Evolutionary conservation across 257 asterid species (phyloP), one percentile per base, ranked within the genome.

Genomic region (Solanum bulbocastanum): DNA sequence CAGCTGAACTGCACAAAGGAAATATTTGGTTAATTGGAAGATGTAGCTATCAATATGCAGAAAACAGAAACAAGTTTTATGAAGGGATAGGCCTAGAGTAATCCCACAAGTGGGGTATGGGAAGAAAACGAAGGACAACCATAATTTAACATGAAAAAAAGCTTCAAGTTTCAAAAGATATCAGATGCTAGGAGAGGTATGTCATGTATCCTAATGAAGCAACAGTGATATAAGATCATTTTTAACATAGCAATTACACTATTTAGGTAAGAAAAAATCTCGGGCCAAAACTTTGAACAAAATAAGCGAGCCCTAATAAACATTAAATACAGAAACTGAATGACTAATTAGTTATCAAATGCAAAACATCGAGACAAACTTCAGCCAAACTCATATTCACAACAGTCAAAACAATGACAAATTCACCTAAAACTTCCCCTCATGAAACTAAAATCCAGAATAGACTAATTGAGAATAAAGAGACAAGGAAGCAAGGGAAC

Each of bases 1-100:
- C 76, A 44, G 27, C 74, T 74, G 79, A 88, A 83, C 88, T 74
- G 73, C 88, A 86, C 42, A 36, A 44, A 78, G 58, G 66, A n/a
- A 86, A 86, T 46, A 71, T 44, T 35, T 56, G 5, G 40, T 71
- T 52, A 86, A 68, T 20, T 86, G 4, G 7, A 8, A 16, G 42
- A 30, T 30, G 68, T 46, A 18, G 16, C 5, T 49, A 30, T 27
- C 16, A 27, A 30, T 22, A 30, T 49, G 42, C 30, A 18, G 44
- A 82, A 81, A 44, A 20, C 10, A 9, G 66, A 15, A 44, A 46
- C 39, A 46, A 4, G 18, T 46, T 81, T 46, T 46, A 27, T 30
- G 16, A 44, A 1, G 66, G 32, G 68, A 81, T 27, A 27, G 3
- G 1, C 65, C 65, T 6, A 58, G 10, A 11, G 8, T 66, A 66